Conservation (phyloP, 1,139 yeast species). For the Debaryomycetaceae sp. region DNA sequence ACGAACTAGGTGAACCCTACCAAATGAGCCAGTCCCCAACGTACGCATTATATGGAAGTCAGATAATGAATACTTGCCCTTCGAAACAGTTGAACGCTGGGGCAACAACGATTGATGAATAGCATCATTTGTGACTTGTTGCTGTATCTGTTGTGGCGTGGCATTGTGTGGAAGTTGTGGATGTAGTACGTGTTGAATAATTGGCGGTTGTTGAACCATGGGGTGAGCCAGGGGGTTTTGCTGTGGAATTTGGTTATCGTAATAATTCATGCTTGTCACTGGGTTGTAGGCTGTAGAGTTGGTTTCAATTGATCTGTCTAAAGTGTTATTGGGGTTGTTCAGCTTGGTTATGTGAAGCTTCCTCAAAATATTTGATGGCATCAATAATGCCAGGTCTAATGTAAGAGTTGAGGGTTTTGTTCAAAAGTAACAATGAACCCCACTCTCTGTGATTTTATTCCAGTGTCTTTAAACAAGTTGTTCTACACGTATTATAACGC, state of each 20-base stretch:
- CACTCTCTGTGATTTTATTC: background rate
- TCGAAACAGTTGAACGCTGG: conserved; percentile 36
- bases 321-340: conserved; percentile 7
- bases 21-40: conserved; percentile 60
- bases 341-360: conserved; percentile 19
- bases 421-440: background rate
- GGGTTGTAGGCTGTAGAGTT: conserved; percentile 4
- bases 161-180: background rate
- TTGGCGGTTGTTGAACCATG: background rate
- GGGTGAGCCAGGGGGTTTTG: background rate
- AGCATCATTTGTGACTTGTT: conserved; percentile 22
- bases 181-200: background rate
- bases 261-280: conserved; percentile 7
- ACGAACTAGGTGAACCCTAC: conserved; percentile 58
- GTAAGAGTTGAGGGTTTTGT: background rate
- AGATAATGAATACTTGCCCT: conserved; percentile 53
- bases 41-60: conserved; percentile 56
- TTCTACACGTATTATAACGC: background rate
- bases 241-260: background rate
- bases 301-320: background rate
- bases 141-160: conserved; percentile 5
- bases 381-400: conserved; percentile 5
- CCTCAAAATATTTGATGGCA: conserved; percentile 18
- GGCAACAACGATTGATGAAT: conserved; percentile 30
- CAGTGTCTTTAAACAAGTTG: background rate